Conservation (phyloP, 345 rosid species). For the Mallotus nudiflorus region DNA sequence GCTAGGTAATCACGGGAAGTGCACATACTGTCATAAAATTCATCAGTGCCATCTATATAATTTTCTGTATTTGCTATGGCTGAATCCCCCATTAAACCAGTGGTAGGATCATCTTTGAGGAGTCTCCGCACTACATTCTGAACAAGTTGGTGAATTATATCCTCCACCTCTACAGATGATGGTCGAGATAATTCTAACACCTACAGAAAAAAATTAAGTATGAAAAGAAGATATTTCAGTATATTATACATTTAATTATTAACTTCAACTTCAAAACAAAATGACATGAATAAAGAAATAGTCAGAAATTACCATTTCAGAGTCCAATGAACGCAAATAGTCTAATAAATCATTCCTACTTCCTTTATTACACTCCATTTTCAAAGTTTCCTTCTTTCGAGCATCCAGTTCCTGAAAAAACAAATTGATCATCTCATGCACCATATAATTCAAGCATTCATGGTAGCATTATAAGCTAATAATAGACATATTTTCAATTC, state of each 20-base stretch:
- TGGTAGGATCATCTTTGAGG: conserved; percentile 44
- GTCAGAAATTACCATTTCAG: conserved; percentile 52
- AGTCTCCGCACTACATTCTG: conserved; percentile 52
- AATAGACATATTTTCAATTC: background rate
- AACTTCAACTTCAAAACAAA: conserved; percentile 4
- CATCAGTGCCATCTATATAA: conserved; percentile 40
- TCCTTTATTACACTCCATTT: conserved; percentile 53
- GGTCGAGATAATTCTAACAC: conserved; percentile 78
- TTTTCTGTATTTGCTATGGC: conserved; percentile 27
- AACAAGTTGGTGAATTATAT: conserved; percentile 80
- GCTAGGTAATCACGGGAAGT: conserved; percentile 92
- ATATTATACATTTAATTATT: conserved; percentile 4
- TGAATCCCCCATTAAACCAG: conserved; percentile 36
- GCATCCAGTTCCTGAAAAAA: conserved; percentile 65
- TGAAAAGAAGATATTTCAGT: conserved; percentile 1
- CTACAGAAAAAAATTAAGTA: conserved; percentile 28
- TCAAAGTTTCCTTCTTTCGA: conserved; percentile 50
- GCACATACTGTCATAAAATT: conserved; percentile 42
- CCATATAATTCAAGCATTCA: background rate
- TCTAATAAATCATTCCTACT: conserved; percentile 73
- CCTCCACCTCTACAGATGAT: conserved; percentile 84
- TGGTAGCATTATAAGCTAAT: background rate
- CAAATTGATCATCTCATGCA: conserved; percentile 19
- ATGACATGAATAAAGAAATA: background rate
- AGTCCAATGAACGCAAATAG: conserved; percentile 79